A percentile compares a stretch with the other conserved stretches of the same genome.
phyloP scores from a whole-genome alignment of 2,329 filamentous ascomycete species.

The Beauveria brongniartii region DNA sequence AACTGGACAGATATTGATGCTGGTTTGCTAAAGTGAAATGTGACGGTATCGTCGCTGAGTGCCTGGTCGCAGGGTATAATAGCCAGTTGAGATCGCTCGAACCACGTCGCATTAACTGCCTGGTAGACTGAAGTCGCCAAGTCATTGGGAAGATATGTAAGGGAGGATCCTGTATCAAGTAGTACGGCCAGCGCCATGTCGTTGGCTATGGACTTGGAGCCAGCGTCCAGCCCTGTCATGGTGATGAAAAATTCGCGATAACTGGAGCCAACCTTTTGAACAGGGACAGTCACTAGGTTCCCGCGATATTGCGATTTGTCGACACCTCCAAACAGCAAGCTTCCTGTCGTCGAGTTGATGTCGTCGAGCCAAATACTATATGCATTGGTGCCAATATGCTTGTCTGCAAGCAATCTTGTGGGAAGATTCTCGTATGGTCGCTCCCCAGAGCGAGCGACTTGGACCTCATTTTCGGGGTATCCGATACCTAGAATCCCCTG shows the following conservation, averaged over 20 bases:
- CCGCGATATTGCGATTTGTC: constrained; percentile 59
- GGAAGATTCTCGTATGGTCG: constrained; percentile 61
- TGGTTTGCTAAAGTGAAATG: constrained; percentile 45
- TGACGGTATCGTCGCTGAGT: constrained; percentile 31
- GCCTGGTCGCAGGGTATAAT: constrained; percentile 53
- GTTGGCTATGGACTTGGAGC: constrained; percentile 32
- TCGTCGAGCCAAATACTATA: constrained; percentile 74
- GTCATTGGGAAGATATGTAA: constrained; percentile 57
- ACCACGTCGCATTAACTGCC: constrained; percentile 51
- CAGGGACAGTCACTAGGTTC: constrained; percentile 56
- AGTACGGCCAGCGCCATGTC: constrained; percentile 53
- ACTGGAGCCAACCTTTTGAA: constrained; percentile 44
- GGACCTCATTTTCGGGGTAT: constrained; percentile 71
- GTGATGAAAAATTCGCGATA: constrained; percentile 62
- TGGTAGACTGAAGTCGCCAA: constrained; percentile 48
- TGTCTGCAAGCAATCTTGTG: constrained; percentile 51
- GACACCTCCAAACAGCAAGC: constrained; percentile 67
- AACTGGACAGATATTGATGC: constrained; percentile 45
- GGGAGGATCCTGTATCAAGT: constrained; percentile 62
- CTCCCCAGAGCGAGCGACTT: constrained; percentile 48
- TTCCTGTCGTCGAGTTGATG: constrained; percentile 55
- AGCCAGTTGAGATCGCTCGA: constrained; percentile 42
- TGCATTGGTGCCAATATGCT: constrained; percentile 55
- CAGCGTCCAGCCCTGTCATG: constrained; percentile 49
- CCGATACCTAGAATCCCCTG: constrained; percentile 83